Evolutionary conservation across 345 rosid genomes (phyloP), one percentile per base, ranked within the genome.

Genomic region (Citrus unshiu): DNA sequence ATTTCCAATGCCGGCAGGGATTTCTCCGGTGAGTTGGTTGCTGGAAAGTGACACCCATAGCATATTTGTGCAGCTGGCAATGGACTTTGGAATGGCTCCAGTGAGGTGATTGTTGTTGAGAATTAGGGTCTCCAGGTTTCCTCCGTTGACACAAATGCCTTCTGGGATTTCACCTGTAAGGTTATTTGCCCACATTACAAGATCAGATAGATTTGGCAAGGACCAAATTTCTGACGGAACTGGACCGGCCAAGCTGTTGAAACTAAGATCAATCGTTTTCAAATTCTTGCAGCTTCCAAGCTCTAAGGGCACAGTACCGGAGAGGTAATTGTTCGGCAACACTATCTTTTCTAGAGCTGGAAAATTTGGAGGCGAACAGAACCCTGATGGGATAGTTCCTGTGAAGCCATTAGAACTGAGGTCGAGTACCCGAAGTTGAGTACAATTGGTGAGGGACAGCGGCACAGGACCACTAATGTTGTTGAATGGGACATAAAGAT

Each of bases 141-240:
- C 95, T 73, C 98, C 96, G 13, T 85, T 65, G 18, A 72, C 78
- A 77, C 98, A 95, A 78, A 95, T 90, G 66, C 83, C 90, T 72
- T 91, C 86, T 0, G 98, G 98, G 78, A 95, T 95, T 56, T 77
- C 85, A 13, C 98, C 98, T 3, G 93, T 89, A 78, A 95, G 92
- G 82, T 92, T 93, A 83, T 95, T 95, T 29, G 98, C 98, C 98
- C 98, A 95, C 88, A 95, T 93, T 67, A 92, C 93, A 85, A 95
- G 77, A 71, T 95, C 95, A 3, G 89, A 79, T 35, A 95, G 90
- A 79, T 87, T 83, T 18, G 97, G 98, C 72, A 95, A 84, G 35
- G 70, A 80, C 98, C 98, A 95, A 79, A 95, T 77, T 81, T 81
- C 88, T 2, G 25, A 56, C 5, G 98, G 98, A 58, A 95, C 90